These are phyloP conservation scores for Exophiala phaeomuriformis DNA, from an alignment of 2,329 filamentous ascomycete genomes.

Conservation along the genomic window DNA sequence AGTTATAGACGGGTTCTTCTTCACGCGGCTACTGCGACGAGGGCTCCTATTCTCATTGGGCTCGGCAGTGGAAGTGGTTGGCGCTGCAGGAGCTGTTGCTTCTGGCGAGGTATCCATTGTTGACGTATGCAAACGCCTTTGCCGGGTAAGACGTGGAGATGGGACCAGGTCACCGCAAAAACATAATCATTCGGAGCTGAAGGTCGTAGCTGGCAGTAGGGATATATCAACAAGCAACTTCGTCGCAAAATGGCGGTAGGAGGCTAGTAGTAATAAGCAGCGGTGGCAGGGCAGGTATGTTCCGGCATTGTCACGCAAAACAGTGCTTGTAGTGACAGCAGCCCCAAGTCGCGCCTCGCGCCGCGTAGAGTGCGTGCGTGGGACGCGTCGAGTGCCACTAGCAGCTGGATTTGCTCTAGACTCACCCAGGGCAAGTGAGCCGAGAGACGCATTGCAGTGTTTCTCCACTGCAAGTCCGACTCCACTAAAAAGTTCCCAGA, in stretches of 20 bases:
- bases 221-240: too few species aligned
- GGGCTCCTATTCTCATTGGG: constrained; percentile 15
- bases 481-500: neutral
- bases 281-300: too few species aligned
- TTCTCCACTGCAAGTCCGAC: neutral
- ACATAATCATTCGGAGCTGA: neutral
- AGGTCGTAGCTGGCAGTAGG: neutral
- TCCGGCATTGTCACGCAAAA: neutral
- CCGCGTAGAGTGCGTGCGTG: neutral
- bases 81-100: constrained; percentile 14
- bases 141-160: neutral
- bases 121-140: neutral
- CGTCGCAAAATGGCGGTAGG: neutral
- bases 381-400: neutral
- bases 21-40: constrained; percentile 31
- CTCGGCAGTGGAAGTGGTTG: constrained; percentile 13
- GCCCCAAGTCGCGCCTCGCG: neutral
- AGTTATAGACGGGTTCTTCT: constrained; percentile 43
- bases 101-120: constrained; percentile 25
- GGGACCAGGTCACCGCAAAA: neutral
- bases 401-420: neutral
- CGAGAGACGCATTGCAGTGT: neutral
- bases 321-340: too few species aligned
- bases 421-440: neutral
- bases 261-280: neutral